Evolutionary conservation across 208 protist genomes (phyloP).

Genomic region (Leishmania tarentolae): DNA sequence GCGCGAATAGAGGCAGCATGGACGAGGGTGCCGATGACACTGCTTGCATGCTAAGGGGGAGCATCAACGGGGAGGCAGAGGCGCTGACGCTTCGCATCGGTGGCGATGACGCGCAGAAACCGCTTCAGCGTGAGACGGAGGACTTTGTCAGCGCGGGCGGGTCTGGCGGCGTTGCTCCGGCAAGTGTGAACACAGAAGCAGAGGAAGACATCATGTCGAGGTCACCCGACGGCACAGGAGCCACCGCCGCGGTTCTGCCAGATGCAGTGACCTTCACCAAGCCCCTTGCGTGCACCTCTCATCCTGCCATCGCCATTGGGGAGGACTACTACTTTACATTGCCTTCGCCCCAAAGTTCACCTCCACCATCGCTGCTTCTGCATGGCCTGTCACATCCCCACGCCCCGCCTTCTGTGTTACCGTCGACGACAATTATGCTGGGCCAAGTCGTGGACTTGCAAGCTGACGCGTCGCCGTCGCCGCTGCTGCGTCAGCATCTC

Average conservation of each 20-base stretch:
- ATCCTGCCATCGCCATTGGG: slow-evolving; percentile 37
- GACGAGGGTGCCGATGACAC: not conserved
- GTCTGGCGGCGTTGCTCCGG: not conserved
- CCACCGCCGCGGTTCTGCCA: not conserved
- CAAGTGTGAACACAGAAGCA: not conserved
- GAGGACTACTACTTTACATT: slow-evolving; percentile 76
- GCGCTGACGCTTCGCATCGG: not conserved
- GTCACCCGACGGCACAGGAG: not conserved
- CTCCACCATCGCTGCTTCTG: not conserved
- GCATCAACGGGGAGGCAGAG: not conserved
- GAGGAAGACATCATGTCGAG: slow-evolving; percentile 3
- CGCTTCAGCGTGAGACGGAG: not conserved
- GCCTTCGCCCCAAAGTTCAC: not conserved
- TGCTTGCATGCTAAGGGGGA: not conserved
- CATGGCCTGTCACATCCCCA: not conserved
- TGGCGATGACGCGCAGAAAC: not conserved
- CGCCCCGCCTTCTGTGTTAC: not conserved
- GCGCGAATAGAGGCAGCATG: not conserved
- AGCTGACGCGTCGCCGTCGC: not conserved
- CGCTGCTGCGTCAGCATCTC: not conserved
- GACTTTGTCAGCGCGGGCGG: not conserved
- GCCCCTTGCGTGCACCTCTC: slow-evolving; percentile 3
- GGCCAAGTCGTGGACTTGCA: slow-evolving; percentile 52
- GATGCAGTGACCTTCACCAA: not conserved
- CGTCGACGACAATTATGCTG: slow-evolving; percentile 31